phyloP scores from a whole-genome alignment of 352 stramenopile species.

The Stramenopiles sp. region DNA sequence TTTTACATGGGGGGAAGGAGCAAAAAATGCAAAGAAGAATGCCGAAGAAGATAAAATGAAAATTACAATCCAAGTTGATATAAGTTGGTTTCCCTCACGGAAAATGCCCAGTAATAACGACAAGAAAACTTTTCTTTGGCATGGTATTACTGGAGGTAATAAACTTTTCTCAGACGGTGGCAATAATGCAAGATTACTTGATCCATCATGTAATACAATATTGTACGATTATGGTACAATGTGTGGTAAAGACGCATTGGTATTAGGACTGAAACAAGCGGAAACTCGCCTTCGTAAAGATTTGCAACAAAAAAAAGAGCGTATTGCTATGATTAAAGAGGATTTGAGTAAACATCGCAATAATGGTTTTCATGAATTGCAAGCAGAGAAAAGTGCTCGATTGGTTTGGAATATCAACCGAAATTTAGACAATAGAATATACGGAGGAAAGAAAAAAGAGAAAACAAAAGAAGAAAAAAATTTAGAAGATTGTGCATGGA shows the following conservation, averaged over 20 bases:
- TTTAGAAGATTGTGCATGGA: neutral
- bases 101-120: neutral
- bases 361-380: neutral
- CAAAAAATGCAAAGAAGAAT: too few relatives aligned
- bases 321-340: neutral
- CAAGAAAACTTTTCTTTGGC: neutral
- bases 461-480: slow-evolving; percentile 3
- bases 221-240: neutral
- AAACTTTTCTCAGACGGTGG: neutral
- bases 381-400: neutral
- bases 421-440: neutral
- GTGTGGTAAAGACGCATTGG: neutral
- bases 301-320: neutral
- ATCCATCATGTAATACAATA: neutral
- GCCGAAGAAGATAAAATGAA: too few relatives aligned
- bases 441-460: neutral
- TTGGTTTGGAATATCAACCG: neutral
- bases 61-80: neutral
- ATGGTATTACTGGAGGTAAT: neutral
- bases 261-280: neutral
- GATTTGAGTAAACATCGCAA: neutral
- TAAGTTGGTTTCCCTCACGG: neutral
- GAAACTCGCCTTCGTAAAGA: slow-evolving; percentile 1
- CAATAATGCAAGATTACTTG: neutral
- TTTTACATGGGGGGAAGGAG: neutral